phyloP scores from a whole-genome alignment of 2,329 filamentous ascomycete species.

The Fusarium sacchari region DNA sequence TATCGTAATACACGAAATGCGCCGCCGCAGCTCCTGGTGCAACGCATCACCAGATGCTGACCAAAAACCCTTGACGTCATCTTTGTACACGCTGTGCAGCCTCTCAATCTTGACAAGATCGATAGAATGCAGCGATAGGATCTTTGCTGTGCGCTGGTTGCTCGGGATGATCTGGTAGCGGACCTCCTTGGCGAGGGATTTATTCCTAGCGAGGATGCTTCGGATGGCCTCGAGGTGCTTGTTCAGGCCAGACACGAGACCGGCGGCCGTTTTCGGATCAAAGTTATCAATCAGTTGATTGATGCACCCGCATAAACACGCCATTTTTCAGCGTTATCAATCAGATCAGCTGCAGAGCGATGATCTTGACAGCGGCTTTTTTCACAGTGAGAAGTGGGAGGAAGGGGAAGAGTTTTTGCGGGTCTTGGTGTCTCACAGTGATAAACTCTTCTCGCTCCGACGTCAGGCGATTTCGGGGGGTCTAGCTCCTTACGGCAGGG shows the following conservation, averaged over 20 bases:
- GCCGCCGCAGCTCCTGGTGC: constrained; percentile 42
- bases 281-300: constrained; percentile 34
- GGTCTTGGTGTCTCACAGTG: constrained; percentile 31
- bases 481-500: not conserved
- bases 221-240: constrained; percentile 42
- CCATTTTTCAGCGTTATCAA: not conserved
- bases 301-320: constrained; percentile 42
- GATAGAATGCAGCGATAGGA: constrained; percentile 34
- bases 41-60: not conserved
- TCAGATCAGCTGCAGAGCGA: not conserved
- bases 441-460: constrained; percentile 24
- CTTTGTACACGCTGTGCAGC: constrained; percentile 15
- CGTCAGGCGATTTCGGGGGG: not conserved
- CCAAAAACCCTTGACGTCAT: constrained; percentile 44
- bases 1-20: constrained; percentile 45
- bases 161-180: constrained; percentile 46
- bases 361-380: not conserved
- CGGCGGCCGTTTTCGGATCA: constrained; percentile 35
- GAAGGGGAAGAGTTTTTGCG: not conserved
- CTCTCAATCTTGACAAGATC: constrained; percentile 22
- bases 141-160: constrained; percentile 47
- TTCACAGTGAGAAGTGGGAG: constrained; percentile 28
- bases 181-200: constrained; percentile 43
- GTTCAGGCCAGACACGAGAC: constrained; percentile 41
- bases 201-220: constrained; percentile 43